Evolutionary conservation across 768 basidiomycete genomes (phyloP).

Genomic region (Tricholoma saponaceum): DNA sequence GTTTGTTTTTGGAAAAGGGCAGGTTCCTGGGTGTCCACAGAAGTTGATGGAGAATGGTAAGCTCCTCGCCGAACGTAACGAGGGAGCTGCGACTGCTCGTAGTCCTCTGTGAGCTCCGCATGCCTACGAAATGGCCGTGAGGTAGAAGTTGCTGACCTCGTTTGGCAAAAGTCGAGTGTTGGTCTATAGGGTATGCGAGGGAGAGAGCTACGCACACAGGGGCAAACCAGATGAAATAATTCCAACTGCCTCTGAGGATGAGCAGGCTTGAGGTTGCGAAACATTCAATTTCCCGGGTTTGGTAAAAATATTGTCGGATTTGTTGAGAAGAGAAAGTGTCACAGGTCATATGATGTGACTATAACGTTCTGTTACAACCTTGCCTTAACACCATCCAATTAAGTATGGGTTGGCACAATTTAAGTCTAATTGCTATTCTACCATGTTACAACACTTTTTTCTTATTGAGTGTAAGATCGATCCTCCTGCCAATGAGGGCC

Average conservation of each 20-base stretch:
- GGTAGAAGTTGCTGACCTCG: background rate
- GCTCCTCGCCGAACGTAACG: constrained; percentile 27
- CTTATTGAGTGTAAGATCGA: constrained; percentile 47
- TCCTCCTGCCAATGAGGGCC: constrained; percentile 38
- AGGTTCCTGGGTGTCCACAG: constrained; percentile 2
- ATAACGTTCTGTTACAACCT: too few species aligned
- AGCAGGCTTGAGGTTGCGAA: constrained; percentile 6
- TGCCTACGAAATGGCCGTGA: background rate
- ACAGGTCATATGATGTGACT: background rate
- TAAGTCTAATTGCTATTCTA: constrained; percentile 6
- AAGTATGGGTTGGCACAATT: background rate
- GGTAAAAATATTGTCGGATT: too few species aligned
- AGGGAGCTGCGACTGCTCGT: constrained; percentile 15
- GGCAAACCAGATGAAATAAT: background rate
- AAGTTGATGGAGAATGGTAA: constrained; percentile 3
- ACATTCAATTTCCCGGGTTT: background rate
- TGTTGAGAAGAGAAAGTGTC: too few species aligned
- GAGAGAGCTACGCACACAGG: background rate
- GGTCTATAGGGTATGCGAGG: background rate
- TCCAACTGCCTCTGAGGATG: constrained; percentile 4
- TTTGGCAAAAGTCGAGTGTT: constrained; percentile 1
- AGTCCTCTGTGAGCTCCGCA: background rate
- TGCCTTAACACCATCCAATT: too few species aligned
- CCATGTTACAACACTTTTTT: constrained; percentile 29
- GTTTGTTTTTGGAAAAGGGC: constrained; percentile 1